Percentiles rank a stretch among this genome's conserved stretches.
Evolutionary conservation across 208 protist species (phyloP).

Genomic region (Crithidia fasciculata): DNA sequence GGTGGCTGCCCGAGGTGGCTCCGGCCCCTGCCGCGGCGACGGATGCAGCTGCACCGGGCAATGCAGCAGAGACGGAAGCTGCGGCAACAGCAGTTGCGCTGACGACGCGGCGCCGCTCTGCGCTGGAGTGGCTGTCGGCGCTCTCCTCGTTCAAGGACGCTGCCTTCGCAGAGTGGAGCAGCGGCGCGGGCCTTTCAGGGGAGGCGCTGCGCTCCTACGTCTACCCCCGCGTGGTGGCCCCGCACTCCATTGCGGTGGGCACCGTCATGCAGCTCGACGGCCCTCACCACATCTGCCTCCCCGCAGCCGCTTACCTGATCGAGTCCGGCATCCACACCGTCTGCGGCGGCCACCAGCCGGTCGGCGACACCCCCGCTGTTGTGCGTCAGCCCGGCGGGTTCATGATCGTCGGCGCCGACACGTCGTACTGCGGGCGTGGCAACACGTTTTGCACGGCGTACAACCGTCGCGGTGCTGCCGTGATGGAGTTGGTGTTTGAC

Average conservation of each 20-base stretch:
- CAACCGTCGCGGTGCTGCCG: constrained; percentile 60
- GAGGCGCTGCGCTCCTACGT: constrained; percentile 68
- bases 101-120: constrained; percentile 8
- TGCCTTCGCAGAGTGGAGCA: constrained; percentile 54
- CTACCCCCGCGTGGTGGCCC: constrained; percentile 51
- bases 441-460: constrained; percentile 28
- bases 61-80: no score
- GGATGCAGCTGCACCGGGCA: neutral
- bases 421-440: constrained; percentile 77
- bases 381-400: constrained; percentile 77
- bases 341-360: constrained; percentile 82
- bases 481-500: constrained; percentile 70
- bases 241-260: constrained; percentile 70
- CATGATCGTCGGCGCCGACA: constrained; percentile 75
- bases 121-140: constrained; percentile 59
- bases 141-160: constrained; percentile 65
- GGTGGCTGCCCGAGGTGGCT: constrained; percentile 33
- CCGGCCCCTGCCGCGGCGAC: neutral
- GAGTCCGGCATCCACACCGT: constrained; percentile 69
- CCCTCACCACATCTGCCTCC: constrained; percentile 55
- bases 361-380: constrained; percentile 77
- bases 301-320: constrained; percentile 69
- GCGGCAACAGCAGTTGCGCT: no score
- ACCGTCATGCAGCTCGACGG: constrained; percentile 53
- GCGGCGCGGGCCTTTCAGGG: constrained; percentile 25